These are phyloP conservation scores for Phytomonas francai DNA, from an alignment of 208 protist species.

Conservation along the genomic window DNA sequence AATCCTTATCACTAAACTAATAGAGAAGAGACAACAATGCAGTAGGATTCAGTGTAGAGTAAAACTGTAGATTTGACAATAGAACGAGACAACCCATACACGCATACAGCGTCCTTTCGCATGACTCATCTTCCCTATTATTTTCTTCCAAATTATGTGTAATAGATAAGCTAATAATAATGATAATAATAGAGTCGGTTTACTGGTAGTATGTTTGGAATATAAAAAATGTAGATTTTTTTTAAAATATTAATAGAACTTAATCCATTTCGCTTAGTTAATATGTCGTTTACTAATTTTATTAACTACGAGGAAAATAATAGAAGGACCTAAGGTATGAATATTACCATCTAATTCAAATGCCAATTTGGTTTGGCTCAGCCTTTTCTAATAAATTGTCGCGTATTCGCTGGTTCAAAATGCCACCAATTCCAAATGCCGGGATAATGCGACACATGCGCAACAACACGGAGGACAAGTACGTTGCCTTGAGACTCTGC, in stretches of 20 bases:
- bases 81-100: neutral
- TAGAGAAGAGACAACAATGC: neutral
- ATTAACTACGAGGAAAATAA: neutral
- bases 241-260: neutral
- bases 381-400: constrained; percentile 58
- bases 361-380: constrained; percentile 22
- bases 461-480: constrained; percentile 60
- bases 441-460: constrained; percentile 80
- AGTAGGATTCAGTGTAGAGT: neutral
- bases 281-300: neutral
- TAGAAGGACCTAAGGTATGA: neutral
- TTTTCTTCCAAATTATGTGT: neutral
- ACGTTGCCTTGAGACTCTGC: constrained; percentile 57
- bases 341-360: constrained; percentile 9
- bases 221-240: neutral
- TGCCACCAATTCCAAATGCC: constrained; percentile 77
- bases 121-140: neutral
- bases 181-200: constrained; percentile 1
- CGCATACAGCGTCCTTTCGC: neutral
- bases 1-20: neutral
- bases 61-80: neutral
- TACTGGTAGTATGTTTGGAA: neutral
- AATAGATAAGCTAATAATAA: neutral
- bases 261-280: neutral
- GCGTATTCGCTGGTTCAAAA: constrained; percentile 76